Evolutionary conservation across 2,329 filamentous ascomycete species (phyloP), one percentile per base, ranked within the genome.

Genomic region (Meredithiella fracta): DNA sequence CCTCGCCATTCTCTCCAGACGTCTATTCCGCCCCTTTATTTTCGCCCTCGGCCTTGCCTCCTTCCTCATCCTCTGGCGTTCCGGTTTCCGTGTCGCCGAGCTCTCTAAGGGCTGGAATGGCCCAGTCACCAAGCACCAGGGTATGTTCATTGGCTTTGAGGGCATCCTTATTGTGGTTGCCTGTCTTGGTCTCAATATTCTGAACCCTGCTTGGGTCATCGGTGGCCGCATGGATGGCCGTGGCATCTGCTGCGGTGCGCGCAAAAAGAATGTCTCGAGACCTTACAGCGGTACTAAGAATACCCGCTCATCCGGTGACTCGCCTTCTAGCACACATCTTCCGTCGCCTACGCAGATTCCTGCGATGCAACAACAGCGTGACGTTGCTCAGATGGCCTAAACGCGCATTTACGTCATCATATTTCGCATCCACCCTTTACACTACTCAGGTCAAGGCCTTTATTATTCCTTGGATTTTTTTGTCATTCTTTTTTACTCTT

Each of bases 41-140:
- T 62, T 62, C n/a, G 77, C 75, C 9, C 69, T 84, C 17, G 64
- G 68, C 1, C 64, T 83, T 1, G 73, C 79, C 1, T 81, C 80
- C n/a, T 54, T 83, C 11, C 75, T 73, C 61, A 79, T 86, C 62
- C 76, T 85, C 59, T 76, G 77, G 62, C 72, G 83, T 7, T 80
- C 76, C 60, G 75, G 80, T 44, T 86, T 80, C 66, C 75, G 83
- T 55, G 76, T 84, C 22, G 77, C 76, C 0, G 82, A 86, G 71
- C 67, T 86, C 60, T 77, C 74, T 60, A 70, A 76, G 54, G 83
- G 83, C 1, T 87, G 80, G 76, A 66, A 63, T 2, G 80, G 81
- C 0, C 66, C 71, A 22, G 65, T 86, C 61, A 82, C 82, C 64
- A 66, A 63, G 34, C 66, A 75, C 38, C 70, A 82, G 67, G 68